Percentiles rank a stretch among this genome's conserved stretches.
These are phyloP conservation scores for Solanum hybrid DNA, from an alignment of 305 asterid genomes.

Conservation along the genomic window DNA sequence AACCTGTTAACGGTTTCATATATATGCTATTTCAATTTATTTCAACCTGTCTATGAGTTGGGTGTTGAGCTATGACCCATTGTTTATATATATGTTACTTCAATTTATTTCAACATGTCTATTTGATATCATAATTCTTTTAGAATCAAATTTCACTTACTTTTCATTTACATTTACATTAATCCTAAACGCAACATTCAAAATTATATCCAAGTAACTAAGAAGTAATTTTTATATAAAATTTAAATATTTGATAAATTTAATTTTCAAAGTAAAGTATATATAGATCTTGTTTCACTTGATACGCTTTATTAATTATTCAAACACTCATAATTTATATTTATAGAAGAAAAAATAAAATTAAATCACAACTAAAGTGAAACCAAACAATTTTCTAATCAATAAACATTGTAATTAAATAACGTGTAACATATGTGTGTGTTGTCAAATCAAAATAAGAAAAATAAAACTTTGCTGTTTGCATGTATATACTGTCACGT, in stretches of 20 bases:
- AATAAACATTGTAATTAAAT: not conserved
- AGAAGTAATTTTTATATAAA: not conserved
- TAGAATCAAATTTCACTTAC: not conserved
- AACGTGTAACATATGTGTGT: not conserved
- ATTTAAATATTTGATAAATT: not conserved
- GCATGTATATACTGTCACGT: conserved; percentile 42
- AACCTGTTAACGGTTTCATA: not conserved
- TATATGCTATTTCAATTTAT: not conserved
- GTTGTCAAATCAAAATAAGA: conserved; percentile 29
- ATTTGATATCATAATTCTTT: not conserved
- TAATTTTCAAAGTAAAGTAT: no score
- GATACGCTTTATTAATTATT: not conserved
- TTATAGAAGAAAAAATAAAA: not conserved
- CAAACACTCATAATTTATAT: not conserved
- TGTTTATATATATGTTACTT: not conserved
- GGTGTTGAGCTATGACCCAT: no score
- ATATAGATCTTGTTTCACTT: not conserved
- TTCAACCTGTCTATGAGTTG: not conserved
- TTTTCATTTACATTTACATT: not conserved
- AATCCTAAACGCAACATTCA: not conserved
- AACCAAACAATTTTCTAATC: not conserved
- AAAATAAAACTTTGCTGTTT: conserved; percentile 17
- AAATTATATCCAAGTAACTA: not conserved
- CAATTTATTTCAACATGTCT: not conserved
- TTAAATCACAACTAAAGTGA: not conserved